A percentile compares a stretch with the other conserved stretches of the same genome.
phyloP scores from a whole-genome alignment of 371 early-diverging fungal species.

The Mortierella sp. region DNA sequence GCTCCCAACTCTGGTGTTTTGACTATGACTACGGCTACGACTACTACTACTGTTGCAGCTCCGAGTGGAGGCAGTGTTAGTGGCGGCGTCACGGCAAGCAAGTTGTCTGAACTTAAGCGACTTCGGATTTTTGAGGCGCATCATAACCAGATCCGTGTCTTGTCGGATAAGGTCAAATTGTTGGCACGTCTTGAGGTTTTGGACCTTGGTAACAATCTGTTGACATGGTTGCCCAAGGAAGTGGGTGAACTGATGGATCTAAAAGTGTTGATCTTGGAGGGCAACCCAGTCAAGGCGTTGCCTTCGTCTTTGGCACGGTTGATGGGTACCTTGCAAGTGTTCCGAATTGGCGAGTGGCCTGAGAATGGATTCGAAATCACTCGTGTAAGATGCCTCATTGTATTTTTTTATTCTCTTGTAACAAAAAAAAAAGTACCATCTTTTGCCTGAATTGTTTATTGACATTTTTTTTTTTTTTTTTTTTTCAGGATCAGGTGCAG shows the following conservation, averaged over 20 bases:
- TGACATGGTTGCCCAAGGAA: slow-evolving; percentile 49
- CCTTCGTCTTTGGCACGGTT: slow-evolving; percentile 51
- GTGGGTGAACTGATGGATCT: slow-evolving; percentile 50
- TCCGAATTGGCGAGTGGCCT: slow-evolving; percentile 57
- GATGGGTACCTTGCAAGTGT: slow-evolving; percentile 52
- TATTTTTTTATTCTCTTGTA: background rate
- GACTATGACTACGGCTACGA: background rate
- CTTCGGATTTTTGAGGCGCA: slow-evolving; percentile 50
- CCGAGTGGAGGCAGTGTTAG: slow-evolving; percentile 4
- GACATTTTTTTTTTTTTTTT: background rate
- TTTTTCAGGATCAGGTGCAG: slow-evolving; percentile 33
- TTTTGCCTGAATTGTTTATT: background rate
- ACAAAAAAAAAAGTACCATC: background rate
- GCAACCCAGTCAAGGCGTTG: slow-evolving; percentile 53
- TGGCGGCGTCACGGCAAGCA: slow-evolving; percentile 48
- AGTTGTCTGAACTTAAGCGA: slow-evolving; percentile 47
- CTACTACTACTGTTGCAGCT: background rate
- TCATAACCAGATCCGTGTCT: slow-evolving; percentile 49
- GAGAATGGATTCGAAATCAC: slow-evolving; percentile 54
- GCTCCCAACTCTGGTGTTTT: too few species aligned
- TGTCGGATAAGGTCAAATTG: slow-evolving; percentile 45
- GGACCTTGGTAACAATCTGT: slow-evolving; percentile 47
- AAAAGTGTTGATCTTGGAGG: slow-evolving; percentile 45
- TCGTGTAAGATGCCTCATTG: slow-evolving; percentile 22
- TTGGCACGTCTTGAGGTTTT: slow-evolving; percentile 48